Percentiles rank a stretch among this genome's conserved stretches.
Evolutionary conservation across 2,329 filamentous ascomycete species (phyloP).

Genomic region (Cyphellophora attinorum): DNA sequence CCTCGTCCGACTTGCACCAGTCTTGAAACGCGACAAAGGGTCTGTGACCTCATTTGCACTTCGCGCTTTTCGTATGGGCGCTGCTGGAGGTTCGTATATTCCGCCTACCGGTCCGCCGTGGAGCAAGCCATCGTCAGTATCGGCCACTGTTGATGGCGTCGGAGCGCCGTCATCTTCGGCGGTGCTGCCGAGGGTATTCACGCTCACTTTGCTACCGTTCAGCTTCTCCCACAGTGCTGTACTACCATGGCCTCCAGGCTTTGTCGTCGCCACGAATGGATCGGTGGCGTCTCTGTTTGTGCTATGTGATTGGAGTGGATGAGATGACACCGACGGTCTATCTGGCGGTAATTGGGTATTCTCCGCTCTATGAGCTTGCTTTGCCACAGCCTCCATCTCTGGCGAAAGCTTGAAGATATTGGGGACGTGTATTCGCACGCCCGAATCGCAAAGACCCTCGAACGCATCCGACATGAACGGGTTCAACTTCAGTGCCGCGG

Average conservation of each 20-base stretch:
- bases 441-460: conserved; percentile 71
- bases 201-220: conserved; percentile 35
- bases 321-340: conserved; percentile 22
- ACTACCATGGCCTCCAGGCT: conserved; percentile 28
- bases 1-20: conserved; percentile 34
- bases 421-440: conserved; percentile 61
- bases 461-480: conserved; percentile 99
- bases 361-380: conserved; percentile 15
- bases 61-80: conserved; percentile 35
- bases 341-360: conserved; percentile 24
- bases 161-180: conserved; percentile 14
- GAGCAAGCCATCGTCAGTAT: conserved; percentile 13
- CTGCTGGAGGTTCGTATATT: conserved; percentile 33
- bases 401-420: conserved; percentile 76
- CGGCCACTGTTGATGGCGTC: conserved; percentile 12
- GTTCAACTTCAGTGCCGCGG: conserved; percentile 79
- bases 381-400: conserved; percentile 47
- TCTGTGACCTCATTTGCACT: conserved; percentile 37
- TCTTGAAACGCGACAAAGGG: conserved; percentile 28
- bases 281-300: conserved; percentile 29
- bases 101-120: conserved; percentile 12
- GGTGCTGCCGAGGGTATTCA: conserved; percentile 17
- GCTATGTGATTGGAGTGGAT: conserved; percentile 26
- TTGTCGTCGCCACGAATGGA: conserved; percentile 30
- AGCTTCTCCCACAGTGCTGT: conserved; percentile 40